Evolutionary conservation across 1,284 basidiomycete species (phyloP), one percentile per base, ranked within the genome.

Genomic region (Trametes hirsuta): DNA sequence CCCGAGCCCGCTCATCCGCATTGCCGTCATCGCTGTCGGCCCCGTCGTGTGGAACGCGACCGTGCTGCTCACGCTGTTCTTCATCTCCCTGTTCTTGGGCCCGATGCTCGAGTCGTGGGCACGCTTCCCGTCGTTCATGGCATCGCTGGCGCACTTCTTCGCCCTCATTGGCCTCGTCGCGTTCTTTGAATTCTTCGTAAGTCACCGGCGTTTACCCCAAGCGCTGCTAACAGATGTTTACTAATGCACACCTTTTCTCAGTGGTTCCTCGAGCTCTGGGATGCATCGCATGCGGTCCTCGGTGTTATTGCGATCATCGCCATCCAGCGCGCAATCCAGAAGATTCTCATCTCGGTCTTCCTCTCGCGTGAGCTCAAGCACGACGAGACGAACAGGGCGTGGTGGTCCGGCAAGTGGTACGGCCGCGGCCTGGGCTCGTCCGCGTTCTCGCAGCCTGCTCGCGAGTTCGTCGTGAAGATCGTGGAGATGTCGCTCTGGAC

Each of bases 341-440:
- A 98, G 81, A 86, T 96, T 64, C 81, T 97, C 62, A 98, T 98
- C 66, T 85, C 94, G 1, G 89, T 95, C 59, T 94, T 96, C 84
- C 81, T 98, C 53, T 93, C 94, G 42, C 88, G 95, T 74, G 95
- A 98, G 77, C 95, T 91, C 82, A 97, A 97, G 80, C 93, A 96
- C 73, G 96, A 98, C 72, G 95, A 97, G 79, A 95, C 94, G 18
- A 97, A 98, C 78, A 83, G 93, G 62, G 95, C 95, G 8, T 98
- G 95, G 95, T 98, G 95, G 95, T 95, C 94, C n/a, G 95, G 95
- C 74, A 93, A 95, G 76, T 97, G 95, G 95, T 96, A 95, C 72
- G 94, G 95, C 52, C 85, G 94, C 58, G 93, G 94, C 42, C 81
- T 97, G 35, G 96, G 95, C 44, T 83, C 82, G 25, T 91, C 93